Percentiles rank a stretch among this genome's conserved stretches.
Evolutionary conservation across 2,329 filamentous ascomycete genomes (phyloP).

Genomic region (Neopestalotiopsis sp.): DNA sequence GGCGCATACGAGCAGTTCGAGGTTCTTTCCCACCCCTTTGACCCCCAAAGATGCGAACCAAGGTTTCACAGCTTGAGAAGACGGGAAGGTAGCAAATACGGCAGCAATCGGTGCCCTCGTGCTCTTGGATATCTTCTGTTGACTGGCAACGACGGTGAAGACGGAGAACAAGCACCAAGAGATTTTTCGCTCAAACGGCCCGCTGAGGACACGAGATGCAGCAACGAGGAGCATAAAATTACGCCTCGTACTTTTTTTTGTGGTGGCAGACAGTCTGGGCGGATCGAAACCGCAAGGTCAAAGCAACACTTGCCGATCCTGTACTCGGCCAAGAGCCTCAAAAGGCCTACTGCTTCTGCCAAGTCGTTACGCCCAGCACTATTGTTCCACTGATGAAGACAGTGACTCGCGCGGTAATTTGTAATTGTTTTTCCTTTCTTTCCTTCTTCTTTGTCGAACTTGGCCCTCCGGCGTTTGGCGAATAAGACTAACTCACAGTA

Average conservation of each 20-base stretch:
- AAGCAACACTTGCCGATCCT: constrained; percentile 27
- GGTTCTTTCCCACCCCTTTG: background rate
- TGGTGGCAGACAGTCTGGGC: background rate
- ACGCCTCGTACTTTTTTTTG: background rate
- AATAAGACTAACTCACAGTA: background rate
- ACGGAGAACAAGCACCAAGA: background rate
- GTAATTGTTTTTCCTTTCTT: constrained; percentile 19
- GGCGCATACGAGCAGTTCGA: background rate
- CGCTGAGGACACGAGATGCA: background rate
- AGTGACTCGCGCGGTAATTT: constrained; percentile 23
- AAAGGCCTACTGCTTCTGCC: constrained; percentile 32
- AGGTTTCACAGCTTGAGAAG: background rate
- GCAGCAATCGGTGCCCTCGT: background rate
- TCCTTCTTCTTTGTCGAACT: background rate
- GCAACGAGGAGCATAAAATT: background rate
- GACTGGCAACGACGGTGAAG: background rate
- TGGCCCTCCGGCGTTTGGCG: background rate
- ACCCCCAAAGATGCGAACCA: background rate
- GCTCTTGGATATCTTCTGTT: background rate
- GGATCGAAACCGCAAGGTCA: background rate
- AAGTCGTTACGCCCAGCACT: constrained; percentile 27
- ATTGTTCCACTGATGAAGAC: constrained; percentile 22
- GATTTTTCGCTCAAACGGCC: background rate
- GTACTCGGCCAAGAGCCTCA: constrained; percentile 33
- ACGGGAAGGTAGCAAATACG: background rate